These are phyloP conservation scores for Plasmopara viticola DNA, from an alignment of 352 stramenopile genomes.

Conservation along the genomic window DNA sequence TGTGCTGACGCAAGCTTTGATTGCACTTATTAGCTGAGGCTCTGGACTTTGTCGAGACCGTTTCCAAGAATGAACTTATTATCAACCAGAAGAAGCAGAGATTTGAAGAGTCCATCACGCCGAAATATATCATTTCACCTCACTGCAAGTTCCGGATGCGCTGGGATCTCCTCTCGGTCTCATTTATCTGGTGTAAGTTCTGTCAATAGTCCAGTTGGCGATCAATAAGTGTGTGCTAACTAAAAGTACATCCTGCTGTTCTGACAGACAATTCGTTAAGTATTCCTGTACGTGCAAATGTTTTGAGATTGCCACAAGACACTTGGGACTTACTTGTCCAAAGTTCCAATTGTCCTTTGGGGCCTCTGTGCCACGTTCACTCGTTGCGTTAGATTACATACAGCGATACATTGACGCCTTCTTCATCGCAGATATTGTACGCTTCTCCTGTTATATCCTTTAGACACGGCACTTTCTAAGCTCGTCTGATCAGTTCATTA, in stretches of 20 bases:
- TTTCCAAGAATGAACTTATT: constrained; percentile 72
- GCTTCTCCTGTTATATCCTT: too few species aligned
- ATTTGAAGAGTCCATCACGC: constrained; percentile 78
- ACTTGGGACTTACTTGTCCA: not conserved
- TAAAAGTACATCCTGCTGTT: not conserved
- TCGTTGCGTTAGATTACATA: constrained; percentile 37
- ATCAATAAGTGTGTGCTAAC: too few species aligned
- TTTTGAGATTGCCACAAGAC: too few species aligned
- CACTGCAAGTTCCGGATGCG: constrained; percentile 67
- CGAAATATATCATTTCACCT: constrained; percentile 68
- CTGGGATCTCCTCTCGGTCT: constrained; percentile 68
- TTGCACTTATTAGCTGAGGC: constrained; percentile 40
- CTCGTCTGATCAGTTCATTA: too few species aligned
- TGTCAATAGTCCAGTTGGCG: too few species aligned
- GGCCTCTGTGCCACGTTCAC: constrained; percentile 11
- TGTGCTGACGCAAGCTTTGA: too few species aligned
- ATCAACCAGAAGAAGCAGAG: constrained; percentile 84
- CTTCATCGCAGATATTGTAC: too few species aligned
- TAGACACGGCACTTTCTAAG: too few species aligned
- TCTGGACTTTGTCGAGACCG: constrained; percentile 68
- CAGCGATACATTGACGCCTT: constrained; percentile 19
- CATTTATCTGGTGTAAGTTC: constrained; percentile 59
- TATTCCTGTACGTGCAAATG: constrained; percentile 48
- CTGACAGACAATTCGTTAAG: constrained; percentile 62
- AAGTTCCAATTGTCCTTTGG: constrained; percentile 73